Base-by-base conservation (phyloP, 257 asterid species). In the Echium plantagineum region DNA sequence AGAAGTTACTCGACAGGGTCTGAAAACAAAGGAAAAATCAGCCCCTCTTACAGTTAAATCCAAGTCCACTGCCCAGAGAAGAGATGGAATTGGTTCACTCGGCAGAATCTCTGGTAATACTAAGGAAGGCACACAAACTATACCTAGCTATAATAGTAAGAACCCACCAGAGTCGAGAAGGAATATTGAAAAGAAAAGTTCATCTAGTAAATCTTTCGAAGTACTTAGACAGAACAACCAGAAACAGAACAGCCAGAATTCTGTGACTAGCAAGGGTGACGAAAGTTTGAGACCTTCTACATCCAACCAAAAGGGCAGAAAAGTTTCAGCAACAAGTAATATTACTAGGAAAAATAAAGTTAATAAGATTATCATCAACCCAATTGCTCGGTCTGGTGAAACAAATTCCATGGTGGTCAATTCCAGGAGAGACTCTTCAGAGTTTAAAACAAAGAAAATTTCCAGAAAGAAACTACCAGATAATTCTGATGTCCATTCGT, bases 161-260 rank as follows among this genome's bases (percentile, higher is more conserved):
- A 86, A 77, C 61, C 70, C 63, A 60, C 54, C 82, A 52, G 79
- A 60, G 55, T 48, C 69, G 56, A 82, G 69, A 61, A 89, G 76
- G 80, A 80, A 63, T 73, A 66, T 66, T 66, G 94, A 83, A 64
- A 86, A 67, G 64, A 76, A 69, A 67, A 63, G 64, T 77, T 65
- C 81, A 26, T 51, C 71, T 55, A 77, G 75, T 73, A 80, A 67
- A 70, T 67, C 78, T 28, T 63, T 90, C 56, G 90, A 83, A 69
- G 94, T 76, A 61, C 95, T 93, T 55, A 80, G 81, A 78, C 78
- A 77, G 75, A 93, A 93, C 65, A 84, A 86, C 69, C 97, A 81
- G 83, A 93, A 81, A 82, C 98, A 89, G 78, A 93, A 89, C 74
- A 63, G 75, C 66, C 26, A 24, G 26, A 24, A 24, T 3, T 24